Evolutionary conservation across 2,329 filamentous ascomycete genomes (phyloP), one percentile per base, ranked within the genome.

Genomic region (Rhytidhysteron rufulum): DNA sequence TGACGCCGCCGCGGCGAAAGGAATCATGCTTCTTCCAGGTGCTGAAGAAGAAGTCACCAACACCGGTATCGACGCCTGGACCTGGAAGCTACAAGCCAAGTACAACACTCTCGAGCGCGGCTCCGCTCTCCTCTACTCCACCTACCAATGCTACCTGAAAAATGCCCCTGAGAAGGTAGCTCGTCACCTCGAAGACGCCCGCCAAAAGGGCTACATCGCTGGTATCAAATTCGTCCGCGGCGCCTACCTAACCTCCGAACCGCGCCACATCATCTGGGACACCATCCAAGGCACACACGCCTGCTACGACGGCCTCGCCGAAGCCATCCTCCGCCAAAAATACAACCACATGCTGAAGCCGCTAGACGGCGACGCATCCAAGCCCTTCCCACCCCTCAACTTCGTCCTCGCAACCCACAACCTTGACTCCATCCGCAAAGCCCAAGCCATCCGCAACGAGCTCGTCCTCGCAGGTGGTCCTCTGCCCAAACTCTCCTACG

Each of bases 321-420:
- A 80, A 31, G 77, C 79, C 8, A 69, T 95, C 5, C 71, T 95
- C 40, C 76, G 73, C 15, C 75, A 80, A 41, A 66, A 74, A 43
- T 89, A 85, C 74, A 75, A 72, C 25, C 56, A 68, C 2, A 58
- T 74, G 7, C 68, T 89, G 2, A 47, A 68, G 43, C 58, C 74
- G 2, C 31, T 50, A 6, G 58, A 73, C 11, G 42, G 44, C 2
- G 34, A 41, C 5, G 43, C 51, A 5, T 54, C 60, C 5, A 60
- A 62, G 2, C 42, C 61, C 17, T 61, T 76, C 50, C 65, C 66
- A 0, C 51, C 65, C 8, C 65, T 78, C 30, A 68, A 75, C 46
- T 66, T 95, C 18, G 80, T 95, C 18, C 73, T 95, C 13, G 90
- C 89, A 5, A 86, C 85, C 1, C 90, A 96, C 69, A 96, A 95